Evolutionary conservation across 495 filamentous ascomycete genomes (phyloP), one percentile per base, ranked within the genome.

Genomic region (Penicillium dipodomyicola): DNA sequence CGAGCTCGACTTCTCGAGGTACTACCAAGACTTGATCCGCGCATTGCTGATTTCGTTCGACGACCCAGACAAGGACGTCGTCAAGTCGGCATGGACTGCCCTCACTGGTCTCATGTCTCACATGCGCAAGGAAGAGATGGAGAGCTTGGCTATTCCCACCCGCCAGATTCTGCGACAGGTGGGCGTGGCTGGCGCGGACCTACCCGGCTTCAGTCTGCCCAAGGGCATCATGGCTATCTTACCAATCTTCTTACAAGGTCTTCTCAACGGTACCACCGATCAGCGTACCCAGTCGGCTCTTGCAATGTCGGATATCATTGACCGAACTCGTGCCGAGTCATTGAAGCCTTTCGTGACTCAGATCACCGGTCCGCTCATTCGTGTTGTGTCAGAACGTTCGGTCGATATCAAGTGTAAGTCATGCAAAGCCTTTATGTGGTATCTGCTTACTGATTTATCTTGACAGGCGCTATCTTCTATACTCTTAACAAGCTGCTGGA

Each of bases 61-160:
- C 62, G 94, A 98, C 60, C 65, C 80, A 7, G 94, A 97, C 66
- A 71, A 69, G 59, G 84, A 87, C 11, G 94, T 97, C 11, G 89
- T 97, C 58, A 97, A 94, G 77, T 84, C 91, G 27, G 88, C 92
- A 17, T 97, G 95, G 94, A 82, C 83, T 35, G 94, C 95, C 17
- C 81, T 97, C 42, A 92, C 78, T 63, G 90, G 88, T 61, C 83
- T 98, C 61, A 96, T 91, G 20, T 89, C 90, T 68, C 85, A 82
- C 64, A 81, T 98, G 58, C 89, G 88, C 68, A 98, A 98, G 69
- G 94, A 98, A 71, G 94, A 97, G 72, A 97, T 98, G 94, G 94
- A 98, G 67, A 82, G 88, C 0, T 76, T 98, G n/a, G 91, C 93
- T 9, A 77, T 84, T 58, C 92, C 93, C 5, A 95, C 93, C 1